phyloP scores from a whole-genome alignment of 768 basidiomycete species.

The Tricholoma sp. region DNA sequence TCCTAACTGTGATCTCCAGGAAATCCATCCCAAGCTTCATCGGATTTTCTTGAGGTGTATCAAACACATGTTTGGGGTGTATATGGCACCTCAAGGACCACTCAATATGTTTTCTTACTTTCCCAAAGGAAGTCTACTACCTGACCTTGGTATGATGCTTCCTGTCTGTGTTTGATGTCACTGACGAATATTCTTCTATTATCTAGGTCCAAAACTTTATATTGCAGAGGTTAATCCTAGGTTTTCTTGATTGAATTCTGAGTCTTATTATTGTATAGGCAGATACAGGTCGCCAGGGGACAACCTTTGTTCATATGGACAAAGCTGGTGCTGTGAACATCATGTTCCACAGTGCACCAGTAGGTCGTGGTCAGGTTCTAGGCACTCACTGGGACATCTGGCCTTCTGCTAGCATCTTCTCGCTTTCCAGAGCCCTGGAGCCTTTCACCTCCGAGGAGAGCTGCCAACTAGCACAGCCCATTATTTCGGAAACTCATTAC shows the following conservation, averaged over 20 bases:
- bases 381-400: constrained; percentile 3
- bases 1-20: not conserved
- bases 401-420: not conserved
- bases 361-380: not conserved
- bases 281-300: not conserved
- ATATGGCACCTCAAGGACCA: not conserved
- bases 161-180: not conserved
- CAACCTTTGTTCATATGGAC: constrained; percentile 7
- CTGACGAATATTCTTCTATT: not conserved
- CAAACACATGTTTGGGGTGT: not conserved
- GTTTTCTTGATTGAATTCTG: not conserved
- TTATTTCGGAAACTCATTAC: not conserved
- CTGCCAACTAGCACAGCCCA: not conserved
- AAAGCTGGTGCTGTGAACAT: constrained; percentile 6
- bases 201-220: not conserved
- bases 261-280: not conserved
- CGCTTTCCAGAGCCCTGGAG: not conserved
- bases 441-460: not conserved
- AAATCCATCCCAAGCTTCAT: not conserved
- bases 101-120: not conserved
- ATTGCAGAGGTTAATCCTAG: not conserved
- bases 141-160: not conserved
- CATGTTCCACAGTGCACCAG: constrained; percentile 1
- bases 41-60: not conserved
- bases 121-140: not conserved